Evolutionary conservation across 352 stramenopile species (phyloP), one percentile per base, ranked within the genome.

Genomic region (Phytophthora niederhauseri): DNA sequence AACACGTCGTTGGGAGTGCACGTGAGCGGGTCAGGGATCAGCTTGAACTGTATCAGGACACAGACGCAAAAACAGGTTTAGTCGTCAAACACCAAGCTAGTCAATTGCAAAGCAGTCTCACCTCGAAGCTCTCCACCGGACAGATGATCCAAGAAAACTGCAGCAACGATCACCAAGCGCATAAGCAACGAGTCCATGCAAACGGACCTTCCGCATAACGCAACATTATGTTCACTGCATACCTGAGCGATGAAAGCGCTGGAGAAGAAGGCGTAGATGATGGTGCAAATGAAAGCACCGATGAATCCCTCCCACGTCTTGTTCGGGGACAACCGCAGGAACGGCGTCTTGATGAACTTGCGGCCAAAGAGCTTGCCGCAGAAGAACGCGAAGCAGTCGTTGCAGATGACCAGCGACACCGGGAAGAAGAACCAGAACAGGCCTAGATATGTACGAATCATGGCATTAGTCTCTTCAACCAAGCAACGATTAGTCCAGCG

Each of bases 301-400:
- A 99, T 97, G 66, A 99, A 99, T 3, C 98, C 98, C 72, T 99
- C 98, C 97, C 97, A 99, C 6, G 97, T 99, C 80, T 99, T 99
- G 76, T 99, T 99, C 17, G 98, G 98, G 34, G 92, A 99, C 54
- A 99, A 87, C 9, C 85, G 82, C 62, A 96, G 61, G 68, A 96
- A 96, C 48, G 84, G 81, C 52, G 90, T 80, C 70, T 97, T 97
- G 71, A 99, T 98, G 65, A 99, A 94, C 68, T 92, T 94, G 49
- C 87, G 87, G 15, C 89, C 89, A 71, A 90, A 92, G 24, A 95
- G 58, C 52, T 94, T 94, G 41, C 89, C 89, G 56, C 85, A 97
- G 57, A 98, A 95, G 70, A 98, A 99, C 3, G 96, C 95, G 82
- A 98, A 98, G 73, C 95, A 93, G 75, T 99, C 96, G 77, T 99